A percentile compares a stretch with the other conserved stretches of the same genome.
Evolutionary conservation across 2,329 filamentous ascomycete species (phyloP).

Genomic region (Xylariaceae sp.): DNA sequence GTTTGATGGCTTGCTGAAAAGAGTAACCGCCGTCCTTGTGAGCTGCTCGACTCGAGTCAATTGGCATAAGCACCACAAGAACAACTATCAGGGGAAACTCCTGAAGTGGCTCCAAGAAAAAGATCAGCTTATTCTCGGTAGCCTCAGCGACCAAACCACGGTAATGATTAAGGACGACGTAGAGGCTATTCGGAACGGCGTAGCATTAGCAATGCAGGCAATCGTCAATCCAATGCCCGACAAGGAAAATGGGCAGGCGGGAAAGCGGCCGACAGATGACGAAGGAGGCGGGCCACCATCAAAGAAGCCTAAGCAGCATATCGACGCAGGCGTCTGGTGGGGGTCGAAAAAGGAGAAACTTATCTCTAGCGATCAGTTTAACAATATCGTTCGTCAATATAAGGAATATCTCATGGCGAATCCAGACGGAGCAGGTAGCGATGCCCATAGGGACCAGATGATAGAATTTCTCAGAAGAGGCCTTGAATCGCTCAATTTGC

Average conservation of each 20-base stretch:
- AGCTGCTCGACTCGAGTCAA: slow-evolving; percentile 1
- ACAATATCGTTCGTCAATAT: slow-evolving; percentile 12
- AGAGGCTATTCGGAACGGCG: neutral
- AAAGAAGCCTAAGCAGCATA: neutral
- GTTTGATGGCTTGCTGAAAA: slow-evolving; percentile 9
- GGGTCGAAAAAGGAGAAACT: slow-evolving; percentile 19
- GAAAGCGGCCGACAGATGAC: neutral
- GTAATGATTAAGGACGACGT: neutral
- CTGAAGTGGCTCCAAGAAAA: slow-evolving; percentile 11
- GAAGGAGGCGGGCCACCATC: neutral
- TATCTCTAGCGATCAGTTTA: slow-evolving; percentile 10
- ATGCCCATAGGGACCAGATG: neutral
- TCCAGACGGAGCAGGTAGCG: neutral
- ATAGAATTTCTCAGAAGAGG: neutral
- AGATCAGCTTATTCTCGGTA: neutral
- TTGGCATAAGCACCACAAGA: slow-evolving; percentile 10
- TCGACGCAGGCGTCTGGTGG: slow-evolving; percentile 13
- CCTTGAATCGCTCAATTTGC: slow-evolving; percentile 3
- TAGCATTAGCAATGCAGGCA: neutral
- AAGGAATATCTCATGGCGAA: slow-evolving; percentile 19
- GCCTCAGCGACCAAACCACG: neutral
- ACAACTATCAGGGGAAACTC: neutral
- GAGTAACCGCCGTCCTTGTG: neutral
- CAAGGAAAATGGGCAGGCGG: neutral
- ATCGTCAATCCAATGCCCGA: neutral